Percentiles rank a stretch among this genome's conserved stretches.
These are phyloP conservation scores for Populus hybrid DNA, from an alignment of 441 rosid species.

Conservation along the genomic window DNA sequence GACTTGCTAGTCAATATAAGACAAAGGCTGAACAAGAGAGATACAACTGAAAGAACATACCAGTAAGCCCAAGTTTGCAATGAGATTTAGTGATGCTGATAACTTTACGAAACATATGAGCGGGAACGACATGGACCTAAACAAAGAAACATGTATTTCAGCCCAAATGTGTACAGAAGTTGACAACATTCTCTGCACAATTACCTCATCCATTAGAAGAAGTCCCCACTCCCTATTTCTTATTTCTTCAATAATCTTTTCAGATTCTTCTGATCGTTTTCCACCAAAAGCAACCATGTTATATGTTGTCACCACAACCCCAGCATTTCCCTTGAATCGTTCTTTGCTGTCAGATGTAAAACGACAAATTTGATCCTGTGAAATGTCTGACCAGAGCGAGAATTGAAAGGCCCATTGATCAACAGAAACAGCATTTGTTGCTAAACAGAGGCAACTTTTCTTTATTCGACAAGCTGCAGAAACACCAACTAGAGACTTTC, in stretches of 20 bases:
- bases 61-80: constrained; percentile 97
- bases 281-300: constrained; percentile 99
- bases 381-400: constrained; percentile 85
- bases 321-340: constrained; percentile 92
- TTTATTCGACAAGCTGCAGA: constrained; percentile 89
- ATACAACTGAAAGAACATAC: constrained; percentile 32
- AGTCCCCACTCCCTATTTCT: constrained; percentile 98
- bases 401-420: constrained; percentile 99
- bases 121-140: constrained; percentile 97
- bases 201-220: constrained; percentile 97
- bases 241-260: constrained; percentile 90
- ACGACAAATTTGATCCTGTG: constrained; percentile 84
- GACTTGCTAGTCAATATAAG: constrained; percentile 10
- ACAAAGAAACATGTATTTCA: constrained; percentile 6
- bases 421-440: constrained; percentile 96
- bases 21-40: background rate
- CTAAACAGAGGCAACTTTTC: constrained; percentile 95
- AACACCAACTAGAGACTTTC: constrained; percentile 94
- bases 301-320: constrained; percentile 93
- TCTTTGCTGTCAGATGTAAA: constrained; percentile 98
- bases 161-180: constrained; percentile 3
- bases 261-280: constrained; percentile 94
- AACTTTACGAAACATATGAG: constrained; percentile 97
- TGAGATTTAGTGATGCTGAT: constrained; percentile 96
- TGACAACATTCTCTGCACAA: background rate